These are phyloP conservation scores for Suillus cothurnatus DNA, from an alignment of 768 basidiomycete genomes.

Conservation along the genomic window DNA sequence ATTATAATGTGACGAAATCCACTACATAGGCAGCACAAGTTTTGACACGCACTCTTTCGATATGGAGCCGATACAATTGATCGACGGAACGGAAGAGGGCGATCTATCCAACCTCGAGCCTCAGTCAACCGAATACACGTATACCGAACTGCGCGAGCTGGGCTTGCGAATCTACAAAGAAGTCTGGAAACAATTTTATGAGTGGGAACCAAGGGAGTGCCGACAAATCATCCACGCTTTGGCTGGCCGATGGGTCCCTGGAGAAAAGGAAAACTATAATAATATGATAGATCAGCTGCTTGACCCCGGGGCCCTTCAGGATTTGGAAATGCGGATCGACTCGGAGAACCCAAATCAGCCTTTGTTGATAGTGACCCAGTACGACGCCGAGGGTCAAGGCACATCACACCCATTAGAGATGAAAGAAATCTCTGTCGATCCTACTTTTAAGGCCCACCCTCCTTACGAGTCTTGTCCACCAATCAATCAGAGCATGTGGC, in stretches of 20 bases:
- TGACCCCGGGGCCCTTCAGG: background rate
- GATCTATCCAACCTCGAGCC: background rate
- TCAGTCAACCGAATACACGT: slow-evolving; percentile 2
- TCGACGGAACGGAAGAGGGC: slow-evolving; percentile 26
- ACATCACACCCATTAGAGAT: slow-evolving; percentile 12
- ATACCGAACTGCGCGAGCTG: slow-evolving; percentile 20
- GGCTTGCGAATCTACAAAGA: slow-evolving; percentile 36
- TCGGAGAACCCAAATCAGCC: background rate
- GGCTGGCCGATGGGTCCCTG: background rate
- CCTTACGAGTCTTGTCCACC: slow-evolving; percentile 53
- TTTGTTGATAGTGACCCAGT: slow-evolving; percentile 14
- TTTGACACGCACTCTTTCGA: background rate
- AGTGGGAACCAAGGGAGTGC: slow-evolving; percentile 42
- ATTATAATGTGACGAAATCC: background rate
- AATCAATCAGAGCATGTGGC: slow-evolving; percentile 32
- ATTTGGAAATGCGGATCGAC: background rate
- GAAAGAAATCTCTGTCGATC: slow-evolving; percentile 20
- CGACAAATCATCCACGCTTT: slow-evolving; percentile 26
- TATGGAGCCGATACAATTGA: slow-evolving; percentile 22
- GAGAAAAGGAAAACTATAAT: background rate
- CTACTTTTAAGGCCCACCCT: slow-evolving; percentile 24
- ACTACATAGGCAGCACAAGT: background rate
- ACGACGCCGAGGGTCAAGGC: background rate
- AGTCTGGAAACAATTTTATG: slow-evolving; percentile 49
- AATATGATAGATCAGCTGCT: background rate